Conservation (phyloP, 148 eudicot genomes). For the Dianthus caryophyllus region DNA sequence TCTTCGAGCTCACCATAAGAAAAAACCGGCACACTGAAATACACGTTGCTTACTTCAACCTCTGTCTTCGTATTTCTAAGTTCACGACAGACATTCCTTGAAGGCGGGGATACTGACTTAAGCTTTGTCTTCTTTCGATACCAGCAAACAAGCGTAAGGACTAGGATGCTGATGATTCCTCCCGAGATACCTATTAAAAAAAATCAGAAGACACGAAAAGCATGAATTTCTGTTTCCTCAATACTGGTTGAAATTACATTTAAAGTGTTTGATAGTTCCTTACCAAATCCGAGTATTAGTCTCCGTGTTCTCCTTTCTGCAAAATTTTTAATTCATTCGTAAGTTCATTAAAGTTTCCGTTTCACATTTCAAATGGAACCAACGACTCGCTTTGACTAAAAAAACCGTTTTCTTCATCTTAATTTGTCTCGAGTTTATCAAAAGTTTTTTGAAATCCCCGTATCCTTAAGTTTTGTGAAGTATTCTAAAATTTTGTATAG, state of each 20-base stretch:
- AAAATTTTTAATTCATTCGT: constrained; percentile 10
- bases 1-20: constrained; percentile 40
- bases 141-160: constrained; percentile 16
- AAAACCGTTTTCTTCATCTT: too few species aligned
- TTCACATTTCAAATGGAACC: too few species aligned
- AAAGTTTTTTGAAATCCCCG: too few species aligned
- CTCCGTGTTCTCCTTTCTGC: constrained; percentile 23
- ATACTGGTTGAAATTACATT: neutral
- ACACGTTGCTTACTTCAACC: constrained; percentile 24
- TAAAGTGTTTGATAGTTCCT: neutral
- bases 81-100: constrained; percentile 12
- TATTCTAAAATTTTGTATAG: too few species aligned
- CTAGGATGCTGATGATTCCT: constrained; percentile 17
- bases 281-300: constrained; percentile 26
- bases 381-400: too few species aligned
- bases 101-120: constrained; percentile 22
- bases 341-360: neutral
- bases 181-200: constrained; percentile 24
- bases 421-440: too few species aligned
- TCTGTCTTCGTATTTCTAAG: constrained; percentile 22
- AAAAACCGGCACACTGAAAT: constrained; percentile 39
- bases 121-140: constrained; percentile 15
- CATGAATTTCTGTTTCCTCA: neutral
- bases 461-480: too few species aligned
- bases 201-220: neutral